phyloP scores from a whole-genome alignment of 2,329 filamentous ascomycete genomes.

The Lomentospora prolificans region DNA sequence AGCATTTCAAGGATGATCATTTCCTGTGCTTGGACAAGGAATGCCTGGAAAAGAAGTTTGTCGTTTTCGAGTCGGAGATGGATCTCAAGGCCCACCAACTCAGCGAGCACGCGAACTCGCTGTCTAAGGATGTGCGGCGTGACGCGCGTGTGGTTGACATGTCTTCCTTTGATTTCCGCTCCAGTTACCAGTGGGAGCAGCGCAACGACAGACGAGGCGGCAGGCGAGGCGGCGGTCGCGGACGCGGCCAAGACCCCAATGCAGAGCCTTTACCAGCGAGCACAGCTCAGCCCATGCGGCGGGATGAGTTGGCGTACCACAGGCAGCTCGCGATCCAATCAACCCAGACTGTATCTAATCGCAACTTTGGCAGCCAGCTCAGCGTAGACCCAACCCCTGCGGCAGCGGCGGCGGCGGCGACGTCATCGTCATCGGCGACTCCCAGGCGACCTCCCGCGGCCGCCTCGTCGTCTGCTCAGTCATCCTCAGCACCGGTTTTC shows the following conservation, averaged over 20 bases:
- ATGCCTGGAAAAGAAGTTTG: conserved; percentile 93
- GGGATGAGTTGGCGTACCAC: conserved; percentile 87
- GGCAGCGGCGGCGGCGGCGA: conserved; percentile 16
- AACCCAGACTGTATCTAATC: conserved; percentile 52
- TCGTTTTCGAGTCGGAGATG: conserved; percentile 91
- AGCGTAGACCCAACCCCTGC: conserved; percentile 29
- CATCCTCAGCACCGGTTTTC: conserved; percentile 13
- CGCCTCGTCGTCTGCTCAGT: conserved; percentile 13
- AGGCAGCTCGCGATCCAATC: conserved; percentile 78
- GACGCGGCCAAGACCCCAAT: conserved; percentile 78
- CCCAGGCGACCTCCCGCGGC: conserved; percentile 10
- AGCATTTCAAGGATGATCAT: conserved; percentile 82
- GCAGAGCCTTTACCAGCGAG: conserved; percentile 67
- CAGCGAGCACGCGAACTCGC: conserved; percentile 64
- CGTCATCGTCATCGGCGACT: conserved; percentile 9
- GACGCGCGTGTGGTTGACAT: conserved; percentile 83
- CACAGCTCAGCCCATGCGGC: conserved; percentile 67
- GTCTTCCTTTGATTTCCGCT: conserved; percentile 70
- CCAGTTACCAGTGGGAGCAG: conserved; percentile 57
- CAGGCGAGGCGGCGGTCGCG: conserved; percentile 25
- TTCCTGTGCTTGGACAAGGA: conserved; percentile 76
- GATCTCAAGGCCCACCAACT: conserved; percentile 92
- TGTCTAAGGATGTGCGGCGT: conserved; percentile 74
- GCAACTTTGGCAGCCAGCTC: conserved; percentile 78
- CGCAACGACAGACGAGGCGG: conserved; percentile 30